Evolutionary conservation across 2,329 filamentous ascomycete genomes (phyloP).

Genomic region (Calycina marina): DNA sequence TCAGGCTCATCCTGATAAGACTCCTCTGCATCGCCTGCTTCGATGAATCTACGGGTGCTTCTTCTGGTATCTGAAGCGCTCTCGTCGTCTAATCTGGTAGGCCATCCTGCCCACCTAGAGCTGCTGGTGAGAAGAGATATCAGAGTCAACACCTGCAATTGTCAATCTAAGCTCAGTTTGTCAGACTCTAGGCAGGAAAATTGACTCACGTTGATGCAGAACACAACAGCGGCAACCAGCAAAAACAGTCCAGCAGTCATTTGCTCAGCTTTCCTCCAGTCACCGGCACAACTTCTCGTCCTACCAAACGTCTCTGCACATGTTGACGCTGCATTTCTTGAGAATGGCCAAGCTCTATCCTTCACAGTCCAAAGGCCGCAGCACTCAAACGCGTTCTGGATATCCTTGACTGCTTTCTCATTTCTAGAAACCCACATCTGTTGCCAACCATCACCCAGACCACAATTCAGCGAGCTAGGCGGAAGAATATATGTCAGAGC

Average conservation of each 20-base stretch:
- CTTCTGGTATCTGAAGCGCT: constrained; percentile 14
- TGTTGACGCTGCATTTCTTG: constrained; percentile 15
- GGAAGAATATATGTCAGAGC: constrained; percentile 19
- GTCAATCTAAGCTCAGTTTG: neutral
- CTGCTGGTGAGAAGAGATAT: constrained; percentile 16
- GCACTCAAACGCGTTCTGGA: constrained; percentile 53
- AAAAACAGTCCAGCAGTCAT: constrained; percentile 39
- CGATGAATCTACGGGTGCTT: constrained; percentile 14
- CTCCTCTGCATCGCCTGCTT: constrained; percentile 10
- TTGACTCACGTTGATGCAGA: constrained; percentile 42
- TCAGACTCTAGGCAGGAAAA: too few relatives aligned
- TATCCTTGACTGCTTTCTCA: constrained; percentile 32
- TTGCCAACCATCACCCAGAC: constrained; percentile 41
- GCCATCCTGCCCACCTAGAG: constrained; percentile 5
- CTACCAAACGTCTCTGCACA: constrained; percentile 29
- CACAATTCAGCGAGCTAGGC: constrained; percentile 28
- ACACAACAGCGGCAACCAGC: constrained; percentile 35
- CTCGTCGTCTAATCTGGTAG: neutral
- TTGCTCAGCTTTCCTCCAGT: constrained; percentile 42
- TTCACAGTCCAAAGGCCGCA: constrained; percentile 44
- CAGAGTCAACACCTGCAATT: constrained; percentile 12
- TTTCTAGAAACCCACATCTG: constrained; percentile 37
- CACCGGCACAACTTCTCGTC: constrained; percentile 31
- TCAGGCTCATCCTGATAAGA: constrained; percentile 15
- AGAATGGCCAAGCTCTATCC: constrained; percentile 52